These are phyloP conservation scores for Cucurbita moschata DNA, from an alignment of 306 rosid species.

Conservation along the genomic window DNA sequence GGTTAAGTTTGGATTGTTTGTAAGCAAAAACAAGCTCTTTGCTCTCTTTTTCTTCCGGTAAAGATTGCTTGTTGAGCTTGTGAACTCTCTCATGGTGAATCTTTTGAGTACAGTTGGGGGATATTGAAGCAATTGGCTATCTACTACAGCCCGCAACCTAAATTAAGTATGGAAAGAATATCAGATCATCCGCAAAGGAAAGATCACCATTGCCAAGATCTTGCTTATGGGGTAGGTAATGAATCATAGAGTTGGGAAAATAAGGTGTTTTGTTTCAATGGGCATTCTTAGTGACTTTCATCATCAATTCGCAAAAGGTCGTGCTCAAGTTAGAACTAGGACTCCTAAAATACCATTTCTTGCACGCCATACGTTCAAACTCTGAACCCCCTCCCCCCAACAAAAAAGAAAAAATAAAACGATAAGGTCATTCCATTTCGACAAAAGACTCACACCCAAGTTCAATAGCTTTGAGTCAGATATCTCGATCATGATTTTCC, in stretches of 20 bases:
- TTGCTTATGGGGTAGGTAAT: neutral
- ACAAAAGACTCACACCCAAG: no score
- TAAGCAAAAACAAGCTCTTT: neutral
- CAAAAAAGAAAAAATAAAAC: no score
- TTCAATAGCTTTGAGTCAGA: no score
- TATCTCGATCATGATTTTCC: no score
- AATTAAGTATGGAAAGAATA: neutral
- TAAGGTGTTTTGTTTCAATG: neutral
- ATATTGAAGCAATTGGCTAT: neutral
- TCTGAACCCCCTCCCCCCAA: no score
- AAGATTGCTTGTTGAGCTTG: no score
- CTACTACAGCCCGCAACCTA: neutral
- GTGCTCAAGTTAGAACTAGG: neutral
- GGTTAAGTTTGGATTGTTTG: neutral
- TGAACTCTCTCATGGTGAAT: no score
- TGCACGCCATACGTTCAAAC: no score
- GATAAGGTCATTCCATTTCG: no score
- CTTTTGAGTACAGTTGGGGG: neutral
- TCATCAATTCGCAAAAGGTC: neutral
- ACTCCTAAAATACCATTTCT: neutral
- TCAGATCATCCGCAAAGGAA: neutral
- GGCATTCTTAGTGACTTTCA: neutral
- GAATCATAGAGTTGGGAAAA: neutral
- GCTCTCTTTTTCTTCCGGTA: no score
- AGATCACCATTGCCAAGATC: neutral